phyloP scores from a whole-genome alignment of 805 yeast species.

The Wickerhamiella occidentalis region DNA sequence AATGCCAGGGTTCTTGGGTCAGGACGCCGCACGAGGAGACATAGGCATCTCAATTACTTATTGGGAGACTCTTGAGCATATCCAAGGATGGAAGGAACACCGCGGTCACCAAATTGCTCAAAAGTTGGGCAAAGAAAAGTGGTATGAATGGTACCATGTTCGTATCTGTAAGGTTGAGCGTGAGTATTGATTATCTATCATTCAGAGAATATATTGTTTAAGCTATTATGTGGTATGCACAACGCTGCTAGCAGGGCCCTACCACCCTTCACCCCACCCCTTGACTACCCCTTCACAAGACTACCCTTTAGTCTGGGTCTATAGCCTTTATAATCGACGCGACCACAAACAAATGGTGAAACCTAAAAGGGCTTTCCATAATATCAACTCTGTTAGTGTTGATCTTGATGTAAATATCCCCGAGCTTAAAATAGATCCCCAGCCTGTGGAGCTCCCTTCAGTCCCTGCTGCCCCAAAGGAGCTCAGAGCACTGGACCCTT shows the following conservation, averaged over 20 bases:
- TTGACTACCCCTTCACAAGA: background rate
- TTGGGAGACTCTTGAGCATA: constrained; percentile 6
- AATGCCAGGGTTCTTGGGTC: too few relatives aligned
- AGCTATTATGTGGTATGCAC: too few relatives aligned
- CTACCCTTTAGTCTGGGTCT: background rate
- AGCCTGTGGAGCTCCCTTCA: background rate
- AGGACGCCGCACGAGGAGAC: too few relatives aligned
- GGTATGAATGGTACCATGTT: background rate
- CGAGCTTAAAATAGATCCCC: background rate
- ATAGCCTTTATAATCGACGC: background rate
- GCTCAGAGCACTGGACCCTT: constrained; percentile 8
- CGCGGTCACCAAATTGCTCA: background rate
- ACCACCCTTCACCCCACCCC: background rate
- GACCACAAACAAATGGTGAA: background rate
- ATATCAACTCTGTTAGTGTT: background rate
- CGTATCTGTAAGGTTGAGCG: constrained; percentile 4
- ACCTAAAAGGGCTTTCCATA: constrained; percentile 4
- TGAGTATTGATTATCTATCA: background rate
- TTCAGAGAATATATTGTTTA: too few relatives aligned
- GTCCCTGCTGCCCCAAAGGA: background rate
- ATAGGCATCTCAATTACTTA: constrained; percentile 7
- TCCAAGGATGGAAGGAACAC: background rate
- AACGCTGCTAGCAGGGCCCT: too few relatives aligned
- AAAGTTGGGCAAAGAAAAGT: background rate
- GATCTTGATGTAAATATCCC: background rate